Conservation (phyloP, 805 yeast genomes). For the Lachancea dasiensis region DNA sequence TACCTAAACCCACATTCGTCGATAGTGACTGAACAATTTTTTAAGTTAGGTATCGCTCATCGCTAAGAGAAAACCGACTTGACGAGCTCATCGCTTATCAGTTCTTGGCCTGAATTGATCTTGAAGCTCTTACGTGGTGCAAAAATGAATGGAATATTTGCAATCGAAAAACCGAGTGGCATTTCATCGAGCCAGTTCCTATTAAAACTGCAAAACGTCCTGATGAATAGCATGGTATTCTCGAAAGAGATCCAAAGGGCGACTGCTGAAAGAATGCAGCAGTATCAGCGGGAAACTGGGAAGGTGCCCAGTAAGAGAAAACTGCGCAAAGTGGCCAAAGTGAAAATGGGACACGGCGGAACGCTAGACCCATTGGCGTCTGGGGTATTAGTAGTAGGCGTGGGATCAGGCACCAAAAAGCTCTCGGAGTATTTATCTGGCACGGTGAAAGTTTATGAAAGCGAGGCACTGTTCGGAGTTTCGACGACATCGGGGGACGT, state of each 20-base stretch:
- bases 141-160: constrained; percentile 86
- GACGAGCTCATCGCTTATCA: too few relatives aligned
- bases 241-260: constrained; percentile 46
- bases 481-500: constrained; percentile 92
- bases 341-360: constrained; percentile 98
- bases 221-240: constrained; percentile 56
- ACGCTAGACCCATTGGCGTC: constrained; percentile 93
- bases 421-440: constrained; percentile 65
- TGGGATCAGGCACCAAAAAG: constrained; percentile 87
- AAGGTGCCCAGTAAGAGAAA: constrained; percentile 46
- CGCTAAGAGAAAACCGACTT: neutral
- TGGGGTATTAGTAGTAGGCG: constrained; percentile 89
- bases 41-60: neutral
- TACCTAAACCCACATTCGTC: constrained; percentile 14
- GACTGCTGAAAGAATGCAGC: constrained; percentile 41
- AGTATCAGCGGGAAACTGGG: constrained; percentile 35
- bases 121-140: neutral
- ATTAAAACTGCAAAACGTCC: constrained; percentile 53
- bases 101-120: too few relatives aligned
- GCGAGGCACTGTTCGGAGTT: constrained; percentile 81
- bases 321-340: constrained; percentile 44
- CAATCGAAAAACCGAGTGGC: constrained; percentile 85
- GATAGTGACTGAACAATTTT: constrained; percentile 6
- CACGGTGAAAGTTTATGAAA: constrained; percentile 72
- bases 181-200: constrained; percentile 73